phyloP scores from a whole-genome alignment of 805 yeast species.

The Wickerhamiella azymoides region DNA sequence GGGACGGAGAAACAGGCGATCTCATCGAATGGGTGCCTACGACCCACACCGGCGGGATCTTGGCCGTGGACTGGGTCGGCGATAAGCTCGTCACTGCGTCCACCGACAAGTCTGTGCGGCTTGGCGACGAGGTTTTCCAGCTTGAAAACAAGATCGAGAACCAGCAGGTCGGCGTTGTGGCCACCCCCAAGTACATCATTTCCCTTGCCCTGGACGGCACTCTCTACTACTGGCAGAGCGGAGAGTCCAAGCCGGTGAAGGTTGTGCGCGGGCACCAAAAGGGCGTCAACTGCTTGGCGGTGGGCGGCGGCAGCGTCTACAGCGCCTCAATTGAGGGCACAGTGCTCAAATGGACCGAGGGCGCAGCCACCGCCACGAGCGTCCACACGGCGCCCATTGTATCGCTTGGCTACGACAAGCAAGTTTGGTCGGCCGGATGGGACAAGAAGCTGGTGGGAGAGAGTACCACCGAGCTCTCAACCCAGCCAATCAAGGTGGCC shows the following conservation, averaged over 20 bases:
- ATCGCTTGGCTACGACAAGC: conserved; percentile 31
- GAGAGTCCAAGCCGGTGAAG: conserved; percentile 24
- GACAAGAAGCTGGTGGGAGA: conserved; percentile 56
- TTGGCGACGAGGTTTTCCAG: conserved; percentile 30
- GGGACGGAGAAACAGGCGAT: conserved; percentile 83
- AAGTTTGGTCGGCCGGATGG: conserved; percentile 64
- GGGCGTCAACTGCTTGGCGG: conserved; percentile 49
- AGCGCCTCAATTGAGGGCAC: conserved; percentile 81
- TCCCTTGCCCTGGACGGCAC: conserved; percentile 63
- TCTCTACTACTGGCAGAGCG: conserved; percentile 41
- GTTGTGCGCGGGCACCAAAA: conserved; percentile 68
- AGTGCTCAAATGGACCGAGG: conserved; percentile 43
- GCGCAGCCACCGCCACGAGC: conserved; percentile 26
- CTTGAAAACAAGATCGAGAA: conserved; percentile 36
- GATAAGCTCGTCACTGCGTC: conserved; percentile 60
- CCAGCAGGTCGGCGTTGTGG: conserved; percentile 72
- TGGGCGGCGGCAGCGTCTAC: conserved; percentile 22
- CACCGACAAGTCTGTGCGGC: conserved; percentile 64
- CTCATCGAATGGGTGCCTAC: conserved; percentile 35
- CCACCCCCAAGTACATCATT: conserved; percentile 44
- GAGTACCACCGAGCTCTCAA: conserved; percentile 23
- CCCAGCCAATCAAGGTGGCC: conserved; percentile 40
- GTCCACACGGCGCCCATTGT: conserved; percentile 56
- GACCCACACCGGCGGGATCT: conserved; percentile 67
- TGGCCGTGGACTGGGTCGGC: conserved; percentile 55